Conservation (phyloP, 257 asterid species). For the Sherardia arvensis region DNA sequence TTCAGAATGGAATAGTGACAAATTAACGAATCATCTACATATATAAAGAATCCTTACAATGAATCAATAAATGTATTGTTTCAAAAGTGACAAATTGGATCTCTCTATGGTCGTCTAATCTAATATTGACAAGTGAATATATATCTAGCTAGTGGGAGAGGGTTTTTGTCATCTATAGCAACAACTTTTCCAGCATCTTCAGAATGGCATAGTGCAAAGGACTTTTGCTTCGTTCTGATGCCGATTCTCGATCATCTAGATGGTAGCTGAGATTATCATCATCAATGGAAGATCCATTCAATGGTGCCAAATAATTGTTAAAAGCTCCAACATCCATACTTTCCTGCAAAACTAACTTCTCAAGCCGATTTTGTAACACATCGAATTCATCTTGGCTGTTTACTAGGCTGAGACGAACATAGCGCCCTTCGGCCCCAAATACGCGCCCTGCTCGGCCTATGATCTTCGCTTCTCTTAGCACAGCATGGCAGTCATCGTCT, state of each 20-base stretch:
- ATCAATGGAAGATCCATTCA: background rate
- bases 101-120: background rate
- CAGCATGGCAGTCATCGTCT: conserved; percentile 13
- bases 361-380: conserved; percentile 4
- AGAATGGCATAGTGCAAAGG: background rate
- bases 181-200: background rate
- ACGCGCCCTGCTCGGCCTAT: conserved; percentile 17
- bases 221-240: background rate
- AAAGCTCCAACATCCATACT: too few species aligned
- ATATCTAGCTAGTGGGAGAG: background rate
- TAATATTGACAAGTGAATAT: background rate
- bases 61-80: background rate
- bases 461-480: conserved; percentile 11
- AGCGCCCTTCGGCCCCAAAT: conserved; percentile 11
- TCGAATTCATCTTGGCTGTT: conserved; percentile 18
- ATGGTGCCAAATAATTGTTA: background rate
- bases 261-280: background rate
- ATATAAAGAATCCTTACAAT: background rate
- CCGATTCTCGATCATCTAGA: background rate
- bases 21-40: background rate
- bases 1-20: too few species aligned
- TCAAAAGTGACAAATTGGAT: background rate
- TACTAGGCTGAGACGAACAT: conserved; percentile 16
- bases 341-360: conserved; percentile 10
- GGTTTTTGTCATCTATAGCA: background rate